Conservation (phyloP, 179 eudicot species). For the Silene vulgaris region DNA sequence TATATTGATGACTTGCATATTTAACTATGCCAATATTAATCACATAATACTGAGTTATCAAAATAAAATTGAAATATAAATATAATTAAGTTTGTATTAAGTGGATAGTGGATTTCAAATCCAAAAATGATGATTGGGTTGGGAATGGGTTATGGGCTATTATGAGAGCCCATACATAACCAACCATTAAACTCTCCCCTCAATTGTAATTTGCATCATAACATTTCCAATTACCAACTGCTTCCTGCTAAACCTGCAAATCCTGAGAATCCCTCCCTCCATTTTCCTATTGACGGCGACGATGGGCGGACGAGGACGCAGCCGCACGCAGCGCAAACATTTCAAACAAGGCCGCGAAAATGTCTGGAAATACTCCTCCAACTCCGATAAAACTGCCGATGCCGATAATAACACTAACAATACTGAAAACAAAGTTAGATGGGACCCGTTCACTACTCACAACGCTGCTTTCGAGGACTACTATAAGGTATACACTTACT, state of each 20-base stretch:
- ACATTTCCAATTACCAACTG: background rate
- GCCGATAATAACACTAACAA: no score
- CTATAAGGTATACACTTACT: conserved; percentile 50
- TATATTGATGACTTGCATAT: no score
- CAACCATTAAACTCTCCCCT: background rate
- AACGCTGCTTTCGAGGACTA: conserved; percentile 70
- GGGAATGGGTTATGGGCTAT: no score
- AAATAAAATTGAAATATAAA: no score
- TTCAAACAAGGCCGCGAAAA: conserved; percentile 78
- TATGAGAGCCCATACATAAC: no score
- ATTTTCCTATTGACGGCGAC: background rate
- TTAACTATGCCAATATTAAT: no score
- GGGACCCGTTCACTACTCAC: conserved; percentile 77
- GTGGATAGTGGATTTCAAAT: no score
- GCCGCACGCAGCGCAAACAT: conserved; percentile 87
- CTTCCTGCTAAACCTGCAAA: background rate
- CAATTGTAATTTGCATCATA: no score
- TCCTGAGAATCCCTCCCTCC: conserved; percentile 9
- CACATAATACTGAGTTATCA: no score
- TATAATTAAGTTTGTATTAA: no score
- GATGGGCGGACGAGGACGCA: conserved; percentile 87
- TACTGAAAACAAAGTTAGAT: conserved; percentile 28
- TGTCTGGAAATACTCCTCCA: conserved; percentile 64
- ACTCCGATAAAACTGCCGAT: conserved; percentile 30
- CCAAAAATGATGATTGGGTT: no score